Base-by-base conservation (phyloP, 805 yeast species). In the Starmerella sp. region DNA sequence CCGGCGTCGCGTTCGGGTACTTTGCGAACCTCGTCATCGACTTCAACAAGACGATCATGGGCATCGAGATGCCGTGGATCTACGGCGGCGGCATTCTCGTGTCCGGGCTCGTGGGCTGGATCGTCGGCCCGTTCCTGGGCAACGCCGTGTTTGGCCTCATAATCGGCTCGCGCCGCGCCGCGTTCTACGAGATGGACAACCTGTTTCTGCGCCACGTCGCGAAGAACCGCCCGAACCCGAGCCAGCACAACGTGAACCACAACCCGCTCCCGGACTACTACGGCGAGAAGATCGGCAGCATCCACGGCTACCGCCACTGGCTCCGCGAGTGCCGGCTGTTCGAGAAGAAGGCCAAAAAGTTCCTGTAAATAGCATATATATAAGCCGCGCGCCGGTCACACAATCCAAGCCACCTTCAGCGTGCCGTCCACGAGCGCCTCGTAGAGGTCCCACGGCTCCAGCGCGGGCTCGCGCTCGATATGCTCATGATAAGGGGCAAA, bases 241-340 rank as follows among this genome's bases (percentile, higher is more conserved):
- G 90, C 17, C 81, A 85, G 54, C 96, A 90, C 72, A 81, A 89
- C 65, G 60, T 57, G 30, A 84, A 89, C 71, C 58, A 69, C 36
- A 93, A 91, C 71, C 97, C 97, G 13, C 95, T 93, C 48, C 96
- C 97, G n/a, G 98, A 93, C 70, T 93, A 89, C 72, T 93, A 93
- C 67, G 98, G 98, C 42, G 98, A 93, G 72, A 86, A 86, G 70
- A 90, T 93, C 58, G 87, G 88, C 52, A 84, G 95, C 52, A 71
- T 91, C 66, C 79, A 80, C 62, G 90, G 81, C 61, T 93, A 93
- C 72, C 85, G 89, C 72, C 93, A 86, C 69, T 93, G 98, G 98
- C 76, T 93, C 65, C 81, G 97, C 65, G 97, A 93, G 69, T 86
- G 96, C 66, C 84, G 87, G 65, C 89, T 95, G 38, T 93, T 84